Evolutionary conservation across 164 flowering plant genomes (phyloP).

Genomic region (Stephania cephalantha): DNA sequence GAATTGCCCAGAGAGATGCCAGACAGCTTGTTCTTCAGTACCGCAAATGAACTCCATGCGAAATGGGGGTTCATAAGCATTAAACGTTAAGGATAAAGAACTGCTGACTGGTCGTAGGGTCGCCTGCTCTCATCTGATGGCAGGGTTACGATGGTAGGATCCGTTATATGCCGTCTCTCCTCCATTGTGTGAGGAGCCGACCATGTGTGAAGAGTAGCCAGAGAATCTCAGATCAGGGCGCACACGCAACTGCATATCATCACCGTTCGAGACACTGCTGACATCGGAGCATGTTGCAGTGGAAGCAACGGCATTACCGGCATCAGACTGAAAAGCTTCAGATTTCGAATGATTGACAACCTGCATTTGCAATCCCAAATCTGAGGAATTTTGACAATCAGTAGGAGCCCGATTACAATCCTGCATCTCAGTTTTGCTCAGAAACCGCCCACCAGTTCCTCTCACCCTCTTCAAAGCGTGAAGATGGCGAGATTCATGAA

Average conservation of each 20-base stretch:
- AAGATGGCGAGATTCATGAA: slow-evolving; percentile 81
- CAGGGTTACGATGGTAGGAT: slow-evolving; percentile 35
- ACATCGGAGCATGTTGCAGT: slow-evolving; percentile 24
- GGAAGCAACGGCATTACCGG: slow-evolving; percentile 21
- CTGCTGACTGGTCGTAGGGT: slow-evolving; percentile 8
- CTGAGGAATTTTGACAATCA: slow-evolving; percentile 7
- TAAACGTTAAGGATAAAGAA: background rate
- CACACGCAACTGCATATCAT: slow-evolving; percentile 14
- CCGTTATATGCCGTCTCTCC: slow-evolving; percentile 27
- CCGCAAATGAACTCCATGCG: background rate
- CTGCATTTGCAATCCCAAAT: slow-evolving; percentile 14
- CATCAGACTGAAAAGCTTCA: slow-evolving; percentile 24
- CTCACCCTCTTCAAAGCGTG: slow-evolving; percentile 82
- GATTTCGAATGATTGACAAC: slow-evolving; percentile 14
- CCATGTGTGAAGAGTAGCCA: slow-evolving; percentile 25
- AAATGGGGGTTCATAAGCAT: background rate
- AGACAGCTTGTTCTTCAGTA: slow-evolving; percentile 1
- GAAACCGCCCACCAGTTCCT: slow-evolving; percentile 88
- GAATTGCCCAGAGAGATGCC: slow-evolving; percentile 56
- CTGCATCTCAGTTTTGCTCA: slow-evolving; percentile 52
- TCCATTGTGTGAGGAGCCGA: slow-evolving; percentile 27
- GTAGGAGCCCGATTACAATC: slow-evolving; percentile 15
- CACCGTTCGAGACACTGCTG: slow-evolving; percentile 24
- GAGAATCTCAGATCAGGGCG: slow-evolving; percentile 34
- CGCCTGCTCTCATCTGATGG: slow-evolving; percentile 37